Base-by-base conservation (phyloP, 805 yeast genomes). In the Groenewaldozyma salmanticensis region DNA sequence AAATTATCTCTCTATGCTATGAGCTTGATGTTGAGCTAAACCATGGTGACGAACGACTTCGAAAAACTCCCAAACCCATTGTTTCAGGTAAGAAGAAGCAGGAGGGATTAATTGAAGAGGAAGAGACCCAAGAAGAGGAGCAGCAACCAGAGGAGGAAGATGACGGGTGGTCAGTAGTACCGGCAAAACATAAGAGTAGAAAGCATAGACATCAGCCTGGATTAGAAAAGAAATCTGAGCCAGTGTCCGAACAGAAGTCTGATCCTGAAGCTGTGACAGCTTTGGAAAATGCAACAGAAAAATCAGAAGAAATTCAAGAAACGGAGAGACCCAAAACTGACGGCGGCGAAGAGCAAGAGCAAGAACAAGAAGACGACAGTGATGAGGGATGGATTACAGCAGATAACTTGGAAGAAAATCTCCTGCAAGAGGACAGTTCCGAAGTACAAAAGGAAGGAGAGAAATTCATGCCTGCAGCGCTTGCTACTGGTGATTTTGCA, bases 401-500 rank as follows among this genome's bases (percentile, higher is more conserved):
- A 2, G 95, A 83, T 2, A 92, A 87, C 52, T 62, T 92, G 24
- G 67, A 74, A 32, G 85, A 81, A 51, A 77, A 75, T 40, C 70
- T 84, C 57, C 58, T n/a, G n/a, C n/a, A 77, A 31, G 79, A 77
- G 55, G 90, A 85, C 52, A 73, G 68, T 52, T 75, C 81, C 32
- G 86, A 79, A 53, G 24, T 33, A n/a, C 22, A 16, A 7, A 16
- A 33, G 15, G 62, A 56, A 3, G 51, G 64, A n/a, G 33, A 32
- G 19, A 15, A 17, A 4, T 17, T 32, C 6, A 71, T 80, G 43
- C 74, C 78, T 48, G 92, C 81, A 16, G 98, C 96, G 2, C 64
- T 92, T 38, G 80, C 95, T 0, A 82, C 96, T 0, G 95, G 95
- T 21, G 99, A 92, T 74, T 92, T 90, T 65, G 97, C 99, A 2